Evolutionary conservation across 306 rosid genomes (phyloP), one percentile per base, ranked within the genome.

Genomic region (Castanea crenata): DNA sequence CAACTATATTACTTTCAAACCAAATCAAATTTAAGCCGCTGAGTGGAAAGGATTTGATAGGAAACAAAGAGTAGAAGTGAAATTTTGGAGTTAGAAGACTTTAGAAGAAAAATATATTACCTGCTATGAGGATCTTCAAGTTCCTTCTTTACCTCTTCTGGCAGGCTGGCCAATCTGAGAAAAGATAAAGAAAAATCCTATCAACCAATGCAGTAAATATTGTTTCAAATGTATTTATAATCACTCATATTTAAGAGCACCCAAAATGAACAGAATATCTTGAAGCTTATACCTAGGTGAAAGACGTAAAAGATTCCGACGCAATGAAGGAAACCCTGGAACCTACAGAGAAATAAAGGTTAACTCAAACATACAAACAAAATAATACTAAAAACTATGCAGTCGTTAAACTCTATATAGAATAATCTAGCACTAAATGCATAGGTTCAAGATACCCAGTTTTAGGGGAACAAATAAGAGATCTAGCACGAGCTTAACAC

Each of bases 121-220:
- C 96, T 91, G 73, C 93, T 91, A 55, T 75, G 76, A 83, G 97
- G 97, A 81, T 95, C 98, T 85, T 92, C 98, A 55, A 95, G 92
- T 62, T 83, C 86, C 85, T 89, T 88, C 86, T 86, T 95, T 83
- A 77, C 91, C 78, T 91, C 89, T 81, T 90, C 79, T 5, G 98
- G 97, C 75, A 91, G 88, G 84, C 78, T 85, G 31, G 94, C 97
- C 84, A 94, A 85, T 85, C 99, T 94, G 76, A 27, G 68, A 59
- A 23, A 72, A 55, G 11, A 35, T 35, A 62, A 25, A 71, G 9
- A 74, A 77, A 73, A 75, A 62, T 49, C 58, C 49, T 71, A 74
- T 71, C 61, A 75, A 75, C 41, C 19, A 72, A 77, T 25, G 55
- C 52, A 46, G 77, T 32, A 74, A 71, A 29, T 71, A 58, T 67